Evolutionary conservation across 2,329 filamentous ascomycete genomes (phyloP), one percentile per base, ranked within the genome.

Genomic region (Fusarium tanahbumbuense): DNA sequence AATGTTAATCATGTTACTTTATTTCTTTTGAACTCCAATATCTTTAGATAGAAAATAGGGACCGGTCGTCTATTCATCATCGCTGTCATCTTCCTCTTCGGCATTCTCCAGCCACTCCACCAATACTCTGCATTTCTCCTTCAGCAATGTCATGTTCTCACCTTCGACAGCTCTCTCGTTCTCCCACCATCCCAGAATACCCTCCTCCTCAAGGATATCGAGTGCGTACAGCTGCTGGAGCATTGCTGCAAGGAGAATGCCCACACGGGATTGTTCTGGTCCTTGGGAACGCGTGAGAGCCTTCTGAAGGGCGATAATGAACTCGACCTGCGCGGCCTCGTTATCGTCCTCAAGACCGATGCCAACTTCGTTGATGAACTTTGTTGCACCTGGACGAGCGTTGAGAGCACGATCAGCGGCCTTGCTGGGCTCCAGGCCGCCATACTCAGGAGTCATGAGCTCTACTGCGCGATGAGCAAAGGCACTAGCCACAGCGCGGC

Each of bases 171-270:
- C 91, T 75, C 90, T 80, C 49, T 87, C 85, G 78, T 97, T 91
- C 22, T 85, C 87, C 94, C 94, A 98, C 96, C 96, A 99, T 49
- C 87, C 87, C 74, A 95, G 82, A 71, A 97, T 92, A 0, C 92
- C 94, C 44, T 98, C 94, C 76, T 97, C 93, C 77, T 97, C 93
- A 3, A 98, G 82, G 18, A 97, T 86, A 71, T 98, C 96, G 50
- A 92, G 81, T 71, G 92, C 89, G 77, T 97, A 97, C 54, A 98
- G 84, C 79, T 94, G 92, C 82, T 97, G 96, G 72, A 93, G 87
- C 73, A 93, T 83, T 41, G 91, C 93, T 6, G 94, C 86, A 34
- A 98, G 86, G 12, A 98, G 86, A 80, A 76, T 91, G 15, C 87
- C 86, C 5, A 83, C 81, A 61, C 81, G 83, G 25, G 77, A 74